Conservation (phyloP, 2,329 filamentous ascomycete species). For the Thermothelomyces thermophilus region DNA sequence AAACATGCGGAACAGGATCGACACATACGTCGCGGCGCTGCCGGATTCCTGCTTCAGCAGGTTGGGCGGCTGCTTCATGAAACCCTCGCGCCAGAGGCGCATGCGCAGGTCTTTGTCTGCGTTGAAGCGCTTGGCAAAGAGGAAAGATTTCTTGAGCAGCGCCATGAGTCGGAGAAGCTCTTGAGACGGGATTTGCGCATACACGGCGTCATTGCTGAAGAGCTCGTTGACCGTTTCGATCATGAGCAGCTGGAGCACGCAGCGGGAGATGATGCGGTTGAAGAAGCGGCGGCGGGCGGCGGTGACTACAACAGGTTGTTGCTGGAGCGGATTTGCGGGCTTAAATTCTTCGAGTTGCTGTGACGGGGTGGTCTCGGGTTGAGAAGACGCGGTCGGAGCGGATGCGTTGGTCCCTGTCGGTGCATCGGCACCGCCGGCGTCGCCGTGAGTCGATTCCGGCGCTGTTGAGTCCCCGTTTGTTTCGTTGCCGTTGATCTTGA, state of each 20-base stretch:
- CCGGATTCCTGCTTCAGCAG: conserved; percentile 94
- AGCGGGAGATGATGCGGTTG: conserved; percentile 98
- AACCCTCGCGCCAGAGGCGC: conserved; percentile 91
- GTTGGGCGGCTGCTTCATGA: conserved; percentile 99
- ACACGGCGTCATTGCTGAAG: conserved; percentile 95
- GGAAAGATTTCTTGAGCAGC: conserved; percentile 89
- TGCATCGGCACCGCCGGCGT: conserved; percentile 13
- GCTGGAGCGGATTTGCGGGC: conserved; percentile 67
- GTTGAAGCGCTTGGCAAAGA: conserved; percentile 96
- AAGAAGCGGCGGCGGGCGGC: conserved; percentile 91
- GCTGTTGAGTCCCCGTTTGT: conserved; percentile 34
- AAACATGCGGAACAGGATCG: conserved; percentile 96
- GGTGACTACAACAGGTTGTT: conserved; percentile 87
- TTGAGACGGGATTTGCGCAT: conserved; percentile 81
- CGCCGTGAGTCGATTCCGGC: conserved; percentile 29
- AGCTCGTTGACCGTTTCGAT: conserved; percentile 99
- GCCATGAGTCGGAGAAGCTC: conserved; percentile 90
- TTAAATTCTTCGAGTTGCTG: conserved; percentile 77
- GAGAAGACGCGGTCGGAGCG: conserved; percentile 21
- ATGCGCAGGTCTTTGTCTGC: conserved; percentile 93
- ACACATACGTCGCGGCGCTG: conserved; percentile 87
- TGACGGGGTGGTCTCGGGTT: conserved; percentile 22
- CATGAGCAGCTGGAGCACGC: conserved; percentile 95
- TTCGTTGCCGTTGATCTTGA: conserved; percentile 54
- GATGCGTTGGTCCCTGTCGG: conserved; percentile 21